Percentiles rank a stretch among this genome's conserved stretches.
Evolutionary conservation across 495 filamentous ascomycete genomes (phyloP).

Genomic region (Aspergillus sclerotioniger): DNA sequence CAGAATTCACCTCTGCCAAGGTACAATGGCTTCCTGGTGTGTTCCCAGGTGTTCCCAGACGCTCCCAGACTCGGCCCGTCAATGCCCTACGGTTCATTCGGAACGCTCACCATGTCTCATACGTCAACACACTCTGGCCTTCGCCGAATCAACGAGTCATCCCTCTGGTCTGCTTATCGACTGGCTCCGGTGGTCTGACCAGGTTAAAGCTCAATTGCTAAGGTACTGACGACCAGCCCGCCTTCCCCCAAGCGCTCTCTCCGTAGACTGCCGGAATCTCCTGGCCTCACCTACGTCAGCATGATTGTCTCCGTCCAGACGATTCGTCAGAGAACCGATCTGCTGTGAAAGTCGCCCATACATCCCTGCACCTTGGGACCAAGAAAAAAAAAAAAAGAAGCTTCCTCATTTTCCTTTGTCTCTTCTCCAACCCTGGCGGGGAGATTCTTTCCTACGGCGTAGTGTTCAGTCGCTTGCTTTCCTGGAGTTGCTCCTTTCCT

Average conservation of each 20-base stretch:
- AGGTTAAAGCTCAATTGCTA: neutral
- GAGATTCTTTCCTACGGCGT: neutral
- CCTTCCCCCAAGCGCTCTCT: neutral
- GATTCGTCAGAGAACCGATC: neutral
- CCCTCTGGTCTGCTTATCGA: neutral
- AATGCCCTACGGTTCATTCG: slow-evolving; percentile 41
- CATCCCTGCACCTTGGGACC: neutral
- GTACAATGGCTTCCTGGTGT: slow-evolving; percentile 8
- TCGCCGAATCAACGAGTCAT: slow-evolving; percentile 14
- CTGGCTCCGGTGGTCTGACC: neutral
- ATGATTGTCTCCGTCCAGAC: slow-evolving; percentile 25
- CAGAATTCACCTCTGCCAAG: neutral
- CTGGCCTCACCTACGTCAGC: slow-evolving; percentile 36
- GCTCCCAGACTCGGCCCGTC: slow-evolving; percentile 6
- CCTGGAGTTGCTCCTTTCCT: neutral
- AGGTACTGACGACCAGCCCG: neutral
- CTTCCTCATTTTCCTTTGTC: slow-evolving; percentile 6
- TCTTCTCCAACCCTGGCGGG: neutral
- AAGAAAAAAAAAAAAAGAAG: neutral
- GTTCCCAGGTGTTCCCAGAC: neutral
- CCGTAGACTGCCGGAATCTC: slow-evolving; percentile 15
- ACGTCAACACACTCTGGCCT: slow-evolving; percentile 24
- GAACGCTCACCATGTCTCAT: slow-evolving; percentile 21
- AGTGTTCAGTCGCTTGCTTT: neutral
- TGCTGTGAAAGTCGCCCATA: neutral